Percentiles rank a stretch among this genome's conserved stretches.
phyloP scores from a whole-genome alignment of 23 red algal species.

The Gracilaria domingensis region DNA sequence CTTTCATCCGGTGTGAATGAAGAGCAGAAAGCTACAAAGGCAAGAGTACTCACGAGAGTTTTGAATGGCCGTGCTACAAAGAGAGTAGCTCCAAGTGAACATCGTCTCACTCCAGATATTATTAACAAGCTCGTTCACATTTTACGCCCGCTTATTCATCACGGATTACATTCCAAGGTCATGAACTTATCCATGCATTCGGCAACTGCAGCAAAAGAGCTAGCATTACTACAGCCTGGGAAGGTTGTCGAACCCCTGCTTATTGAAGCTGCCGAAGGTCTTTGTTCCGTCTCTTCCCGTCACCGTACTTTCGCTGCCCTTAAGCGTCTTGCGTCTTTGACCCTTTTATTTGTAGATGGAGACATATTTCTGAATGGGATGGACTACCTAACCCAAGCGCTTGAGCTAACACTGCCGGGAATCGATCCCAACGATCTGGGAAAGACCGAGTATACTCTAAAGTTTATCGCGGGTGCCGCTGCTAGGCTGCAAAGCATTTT shows the following conservation, averaged over 20 bases:
- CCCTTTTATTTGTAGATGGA: slow-evolving; percentile 82
- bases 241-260: slow-evolving; percentile 62
- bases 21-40: slow-evolving; percentile 73
- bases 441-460: slow-evolving; percentile 83
- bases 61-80: slow-evolving; percentile 31
- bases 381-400: slow-evolving; percentile 55
- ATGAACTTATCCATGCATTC: slow-evolving; percentile 63
- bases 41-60: slow-evolving; percentile 56
- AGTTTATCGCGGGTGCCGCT: slow-evolving; percentile 80
- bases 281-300: slow-evolving; percentile 73
- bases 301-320: slow-evolving; percentile 87
- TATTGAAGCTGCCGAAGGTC: slow-evolving; percentile 66
- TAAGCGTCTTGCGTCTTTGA: slow-evolving; percentile 67
- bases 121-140: slow-evolving; percentile 62
- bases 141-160: slow-evolving; percentile 77
- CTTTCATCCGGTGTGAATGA: slow-evolving; percentile 61
- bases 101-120: slow-evolving; percentile 68
- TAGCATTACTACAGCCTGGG: slow-evolving; percentile 68
- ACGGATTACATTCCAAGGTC: slow-evolving; percentile 73
- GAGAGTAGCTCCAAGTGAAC: slow-evolving; percentile 73
- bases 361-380: slow-evolving; percentile 62
- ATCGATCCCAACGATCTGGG: slow-evolving; percentile 90
- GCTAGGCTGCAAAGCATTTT: slow-evolving; percentile 79
- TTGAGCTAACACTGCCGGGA: slow-evolving; percentile 78
- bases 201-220: slow-evolving; percentile 61